Base-by-base conservation (phyloP, 306 rosid species). In the Neltuma alba region DNA sequence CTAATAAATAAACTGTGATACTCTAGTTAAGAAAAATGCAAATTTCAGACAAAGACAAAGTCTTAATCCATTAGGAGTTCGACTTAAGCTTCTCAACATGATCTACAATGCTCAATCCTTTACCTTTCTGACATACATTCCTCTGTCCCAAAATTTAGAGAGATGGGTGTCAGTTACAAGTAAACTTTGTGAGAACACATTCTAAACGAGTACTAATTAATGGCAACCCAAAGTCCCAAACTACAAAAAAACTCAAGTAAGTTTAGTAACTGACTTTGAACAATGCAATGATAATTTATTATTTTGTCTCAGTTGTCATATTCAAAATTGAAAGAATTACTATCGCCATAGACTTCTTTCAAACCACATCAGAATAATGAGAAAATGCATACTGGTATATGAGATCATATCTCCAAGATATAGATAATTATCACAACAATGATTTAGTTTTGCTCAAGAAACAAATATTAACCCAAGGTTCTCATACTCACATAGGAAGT, bases 401-500 rank as follows among this genome's bases (percentile, higher is more conserved):
- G 34, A 2, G 37, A 33, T 14, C 69, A 30, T 31, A n/a, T 33
- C 25, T 57, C 52, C 25, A 36, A 47, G 34, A 74, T 25, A 36
- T 7, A 73, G 50, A 42, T 8, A 23, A 4, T 12, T 9, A 33
- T 50, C 30, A 18, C 21, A 18, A 30, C 2, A 13, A 27, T 54
- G 48, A 42, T 10, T 42, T 21, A 50, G 55, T 76, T 45, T 36
- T 72, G 40, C 16, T 72, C 40, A n/a, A 18, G 25, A 58, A 72
- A 18, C n/a, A 16, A 44, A 47, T 71, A 16, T 0, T 8, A 30
- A 50, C 1, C n/a, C n/a, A n/a, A 15, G 57, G 23, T 34, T 70
- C 68, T 38, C 44, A 21, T 3, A 85, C 95, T 89, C 76, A 89
- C 98, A 66, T 2, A 87, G 89, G 77, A 92, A 89, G 80, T 57